Percentiles rank a stretch among this genome's conserved stretches.
Evolutionary conservation across 2,329 filamentous ascomycete genomes (phyloP).

Genomic region (Aspergillus texensis): DNA sequence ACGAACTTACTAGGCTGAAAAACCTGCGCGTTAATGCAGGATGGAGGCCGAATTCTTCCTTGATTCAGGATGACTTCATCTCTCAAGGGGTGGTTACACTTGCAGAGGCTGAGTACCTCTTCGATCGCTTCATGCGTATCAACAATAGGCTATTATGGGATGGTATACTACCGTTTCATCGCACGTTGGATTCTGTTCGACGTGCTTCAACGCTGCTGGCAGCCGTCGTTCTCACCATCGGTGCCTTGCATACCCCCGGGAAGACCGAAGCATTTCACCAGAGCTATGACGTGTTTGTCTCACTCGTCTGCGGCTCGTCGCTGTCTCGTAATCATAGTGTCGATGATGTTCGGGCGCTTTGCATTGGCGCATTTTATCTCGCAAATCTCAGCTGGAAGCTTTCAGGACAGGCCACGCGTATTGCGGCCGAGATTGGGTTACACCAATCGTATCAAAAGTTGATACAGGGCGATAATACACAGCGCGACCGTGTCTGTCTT

Average conservation of each 20-base stretch:
- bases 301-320: slow-evolving; percentile 54
- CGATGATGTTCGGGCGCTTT: slow-evolving; percentile 57
- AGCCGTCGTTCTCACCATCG: slow-evolving; percentile 54
- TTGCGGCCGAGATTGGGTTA: slow-evolving; percentile 54
- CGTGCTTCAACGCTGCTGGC: slow-evolving; percentile 53
- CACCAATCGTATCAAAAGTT: slow-evolving; percentile 49
- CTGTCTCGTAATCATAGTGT: slow-evolving; percentile 55
- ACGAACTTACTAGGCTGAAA: slow-evolving; percentile 48
- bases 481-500: slow-evolving; percentile 51
- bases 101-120: slow-evolving; percentile 48
- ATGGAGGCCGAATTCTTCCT: slow-evolving; percentile 22
- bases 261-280: slow-evolving; percentile 49
- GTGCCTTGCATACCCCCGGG: slow-evolving; percentile 54
- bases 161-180: slow-evolving; percentile 30
- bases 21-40: slow-evolving; percentile 22
- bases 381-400: slow-evolving; percentile 60
- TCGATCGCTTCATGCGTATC: slow-evolving; percentile 42
- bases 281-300: slow-evolving; percentile 55
- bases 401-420: slow-evolving; percentile 53
- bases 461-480: slow-evolving; percentile 34
- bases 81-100: slow-evolving; percentile 41
- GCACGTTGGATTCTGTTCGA: slow-evolving; percentile 48
- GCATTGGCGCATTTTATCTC: slow-evolving; percentile 60
- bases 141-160: slow-evolving; percentile 50
- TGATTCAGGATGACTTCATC: slow-evolving; percentile 42